phyloP scores from a whole-genome alignment of 1,284 basidiomycete genomes.

The Xanthoconium separans region DNA sequence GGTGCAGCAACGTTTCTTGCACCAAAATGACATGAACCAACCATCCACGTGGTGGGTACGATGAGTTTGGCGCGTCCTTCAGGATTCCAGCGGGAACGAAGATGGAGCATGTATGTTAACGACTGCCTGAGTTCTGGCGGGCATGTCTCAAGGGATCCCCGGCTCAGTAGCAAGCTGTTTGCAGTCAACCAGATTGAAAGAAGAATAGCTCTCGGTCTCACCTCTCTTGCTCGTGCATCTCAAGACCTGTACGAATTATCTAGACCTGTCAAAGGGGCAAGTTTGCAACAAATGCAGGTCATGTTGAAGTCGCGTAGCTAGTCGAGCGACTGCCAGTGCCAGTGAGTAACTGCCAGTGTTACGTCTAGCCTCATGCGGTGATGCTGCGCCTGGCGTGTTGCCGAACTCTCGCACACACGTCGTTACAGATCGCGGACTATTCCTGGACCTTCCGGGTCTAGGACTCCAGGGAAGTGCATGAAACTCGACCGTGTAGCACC shows the following conservation, averaged over 20 bases:
- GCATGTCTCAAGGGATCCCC: constrained; percentile 12
- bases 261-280: background rate
- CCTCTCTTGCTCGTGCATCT: constrained; percentile 4
- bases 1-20: background rate
- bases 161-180: constrained; percentile 10
- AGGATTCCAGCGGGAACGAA: constrained; percentile 24
- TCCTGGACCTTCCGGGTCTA: too few species aligned
- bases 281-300: background rate
- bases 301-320: background rate
- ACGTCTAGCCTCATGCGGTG: constrained; percentile 11
- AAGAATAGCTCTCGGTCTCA: constrained; percentile 2
- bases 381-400: background rate
- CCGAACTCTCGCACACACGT: background rate
- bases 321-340: too few species aligned
- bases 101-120: constrained; percentile 24
- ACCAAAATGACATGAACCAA: constrained; percentile 3
- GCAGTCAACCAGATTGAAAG: constrained; percentile 2
- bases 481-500: too few species aligned
- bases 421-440: background rate
- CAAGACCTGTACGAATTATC: constrained; percentile 7
- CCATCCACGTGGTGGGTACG: constrained; percentile 29
- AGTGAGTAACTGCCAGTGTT: constrained; percentile 9
- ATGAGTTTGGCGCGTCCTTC: constrained; percentile 17
- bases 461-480: too few species aligned
- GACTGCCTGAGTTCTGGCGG: constrained; percentile 15